Conservation (phyloP, 2,329 filamentous ascomycete species). For the Curvularia verruculosa region DNA sequence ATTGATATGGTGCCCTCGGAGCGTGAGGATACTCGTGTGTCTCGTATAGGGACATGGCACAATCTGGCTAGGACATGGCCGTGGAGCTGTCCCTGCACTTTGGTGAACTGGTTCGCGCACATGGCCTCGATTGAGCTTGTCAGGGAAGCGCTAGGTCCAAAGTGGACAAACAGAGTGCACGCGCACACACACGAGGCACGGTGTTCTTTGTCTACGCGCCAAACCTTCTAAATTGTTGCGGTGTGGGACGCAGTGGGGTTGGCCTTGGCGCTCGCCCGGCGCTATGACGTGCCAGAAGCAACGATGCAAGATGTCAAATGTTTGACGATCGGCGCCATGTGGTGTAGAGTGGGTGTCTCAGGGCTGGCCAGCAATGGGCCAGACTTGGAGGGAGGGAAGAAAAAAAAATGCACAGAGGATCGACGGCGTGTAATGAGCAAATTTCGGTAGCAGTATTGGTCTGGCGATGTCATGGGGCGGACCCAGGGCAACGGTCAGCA, state of each 20-base stretch:
- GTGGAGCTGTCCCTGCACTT: not conserved
- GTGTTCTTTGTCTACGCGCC: not conserved
- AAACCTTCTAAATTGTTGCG: not conserved
- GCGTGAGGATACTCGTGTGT: not conserved
- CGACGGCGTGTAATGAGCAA: constrained; percentile 1
- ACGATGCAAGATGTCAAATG: not conserved
- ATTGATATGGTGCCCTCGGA: too few relatives aligned
- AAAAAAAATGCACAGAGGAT: not conserved
- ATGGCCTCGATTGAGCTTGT: not conserved
- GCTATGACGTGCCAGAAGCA: constrained; percentile 7
- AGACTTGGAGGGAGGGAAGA: constrained; percentile 3
- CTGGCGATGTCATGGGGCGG: constrained; percentile 18
- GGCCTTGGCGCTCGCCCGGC: not conserved
- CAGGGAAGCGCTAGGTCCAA: not conserved
- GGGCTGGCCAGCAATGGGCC: not conserved
- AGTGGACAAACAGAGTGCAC: too few relatives aligned
- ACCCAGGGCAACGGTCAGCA: constrained; percentile 22
- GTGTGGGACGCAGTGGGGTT: not conserved
- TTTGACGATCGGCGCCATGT: constrained; percentile 1
- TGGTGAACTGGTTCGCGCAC: not conserved
- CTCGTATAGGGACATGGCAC: too few relatives aligned
- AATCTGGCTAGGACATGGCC: too few relatives aligned
- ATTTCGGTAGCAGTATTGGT: constrained; percentile 1
- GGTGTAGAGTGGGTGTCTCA: not conserved
- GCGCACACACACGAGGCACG: not conserved